A percentile compares a stretch with the other conserved stretches of the same genome.
Evolutionary conservation across 805 yeast genomes (phyloP).

Genomic region (Yarrowia sp.): DNA sequence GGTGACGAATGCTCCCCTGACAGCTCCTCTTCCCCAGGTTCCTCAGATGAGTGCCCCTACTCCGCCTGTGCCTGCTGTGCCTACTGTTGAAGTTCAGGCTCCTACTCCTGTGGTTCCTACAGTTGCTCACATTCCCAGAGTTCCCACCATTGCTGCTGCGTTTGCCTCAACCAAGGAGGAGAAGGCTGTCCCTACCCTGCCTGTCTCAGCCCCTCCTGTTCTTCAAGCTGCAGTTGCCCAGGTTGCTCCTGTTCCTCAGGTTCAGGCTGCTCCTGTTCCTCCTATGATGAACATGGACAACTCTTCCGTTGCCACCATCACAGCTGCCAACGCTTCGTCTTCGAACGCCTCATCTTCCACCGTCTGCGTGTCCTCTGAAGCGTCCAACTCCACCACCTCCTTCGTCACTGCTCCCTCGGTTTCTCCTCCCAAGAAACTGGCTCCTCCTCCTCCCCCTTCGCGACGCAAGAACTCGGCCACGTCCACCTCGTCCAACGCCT

Average conservation of each 20-base stretch:
- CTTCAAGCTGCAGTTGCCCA: not conserved
- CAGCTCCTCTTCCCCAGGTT: not conserved
- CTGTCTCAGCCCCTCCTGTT: not conserved
- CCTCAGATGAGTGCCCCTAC: not conserved
- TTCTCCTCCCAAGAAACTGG: constrained; percentile 14
- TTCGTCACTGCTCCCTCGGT: constrained; percentile 13
- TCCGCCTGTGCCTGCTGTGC: constrained; percentile 3
- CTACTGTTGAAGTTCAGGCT: constrained; percentile 11
- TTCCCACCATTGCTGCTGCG: constrained; percentile 22
- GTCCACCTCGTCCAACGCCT: not conserved
- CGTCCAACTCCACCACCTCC: not conserved
- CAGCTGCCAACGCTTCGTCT: not conserved
- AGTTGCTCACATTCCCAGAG: not conserved
- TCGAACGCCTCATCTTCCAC: not conserved
- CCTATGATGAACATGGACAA: constrained; percentile 23
- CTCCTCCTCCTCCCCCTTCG: constrained; percentile 34
- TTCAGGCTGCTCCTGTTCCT: not conserved
- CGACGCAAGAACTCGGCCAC: constrained; percentile 11
- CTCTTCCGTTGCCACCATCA: constrained; percentile 11
- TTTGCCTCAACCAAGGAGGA: not conserved
- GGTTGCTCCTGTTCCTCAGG: not conserved
- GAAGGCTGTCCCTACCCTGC: not conserved
- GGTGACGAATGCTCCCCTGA: not conserved
- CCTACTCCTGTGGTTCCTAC: constrained; percentile 21
- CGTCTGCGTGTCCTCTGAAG: not conserved